Evolutionary conservation across 2,329 filamentous ascomycete genomes (phyloP), one percentile per base, ranked within the genome.

Genomic region (Talaromyces piceae): DNA sequence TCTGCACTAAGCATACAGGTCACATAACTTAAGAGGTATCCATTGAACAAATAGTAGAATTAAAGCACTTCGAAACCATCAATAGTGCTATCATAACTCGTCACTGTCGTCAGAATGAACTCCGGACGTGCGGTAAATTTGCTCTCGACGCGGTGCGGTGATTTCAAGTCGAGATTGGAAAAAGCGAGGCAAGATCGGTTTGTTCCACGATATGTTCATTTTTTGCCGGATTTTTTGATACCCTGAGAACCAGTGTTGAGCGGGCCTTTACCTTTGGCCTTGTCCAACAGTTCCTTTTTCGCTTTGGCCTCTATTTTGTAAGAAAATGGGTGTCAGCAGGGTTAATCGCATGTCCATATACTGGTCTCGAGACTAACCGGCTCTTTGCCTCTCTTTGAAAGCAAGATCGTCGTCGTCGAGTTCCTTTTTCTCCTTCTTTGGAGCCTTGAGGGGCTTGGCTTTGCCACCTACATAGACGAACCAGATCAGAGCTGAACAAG

Each of bases 201-300:
- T 9, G n/a, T 37, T 18, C 20, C 16, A 9, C 11, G 16, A 4
- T 47, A 31, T n/a, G 3, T 46, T 74, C 79, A 95, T 84, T 96
- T 95, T 87, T 96, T 95, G 72, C 90, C 91, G 56, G 87, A 93
- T 82, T 95, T 96, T 84, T 96, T 96, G 77, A 97, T 95, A 56
- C 89, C 90, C 74, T 94, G 88, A 45, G 78, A 72, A 28, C 89
- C 90, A 27, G 83, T 86, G 74, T 90, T 91, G 67, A 96, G 69
- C 31, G 91, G 91, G 3, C 91, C 91, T 76, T 94, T 95, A 71
- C 87, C 87, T 63, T 86, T 85, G 43, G 87, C 85, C 75, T 88
- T 87, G 55, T 83, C 78, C n/a, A 85, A 83, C 73, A 94, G 68
- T 8, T 90, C 88, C 75, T 94, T 91, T 72, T 83, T 86, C 43